These are phyloP conservation scores for Eucalyptus caleyi DNA, from an alignment of 345 rosid species.

Conservation along the genomic window DNA sequence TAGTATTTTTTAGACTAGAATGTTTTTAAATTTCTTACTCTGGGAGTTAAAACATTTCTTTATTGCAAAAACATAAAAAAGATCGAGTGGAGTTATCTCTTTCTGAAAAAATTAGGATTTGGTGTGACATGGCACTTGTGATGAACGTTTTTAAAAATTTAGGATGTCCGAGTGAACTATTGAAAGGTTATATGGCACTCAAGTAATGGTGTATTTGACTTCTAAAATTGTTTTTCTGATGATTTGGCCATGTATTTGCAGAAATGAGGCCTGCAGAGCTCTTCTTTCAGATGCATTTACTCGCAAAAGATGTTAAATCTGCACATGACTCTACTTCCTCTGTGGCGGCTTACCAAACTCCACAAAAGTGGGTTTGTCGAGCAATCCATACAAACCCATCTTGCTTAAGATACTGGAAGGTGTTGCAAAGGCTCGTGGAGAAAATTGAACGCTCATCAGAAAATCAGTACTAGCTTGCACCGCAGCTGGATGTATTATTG, in stretches of 20 bases:
- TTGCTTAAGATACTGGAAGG: conserved; percentile 67
- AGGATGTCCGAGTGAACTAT: neutral
- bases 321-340: conserved; percentile 14
- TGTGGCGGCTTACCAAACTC: conserved; percentile 50
- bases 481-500: neutral
- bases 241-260: conserved; percentile 2
- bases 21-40: neutral
- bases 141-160: neutral
- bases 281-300: conserved; percentile 87
- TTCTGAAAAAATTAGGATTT: neutral
- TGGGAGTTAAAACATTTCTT: neutral
- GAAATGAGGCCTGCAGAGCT: conserved; percentile 92
- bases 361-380: conserved; percentile 71
- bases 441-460: neutral
- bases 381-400: conserved; percentile 87
- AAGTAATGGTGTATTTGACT: neutral
- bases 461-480: neutral
- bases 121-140: neutral
- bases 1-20: neutral
- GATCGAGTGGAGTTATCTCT: neutral
- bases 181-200: no score
- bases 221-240: neutral
- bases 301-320: conserved; percentile 34
- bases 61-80: neutral
- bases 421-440: conserved; percentile 36